phyloP scores from a whole-genome alignment of 257 asterid genomes.

The Solanum virginianum region DNA sequence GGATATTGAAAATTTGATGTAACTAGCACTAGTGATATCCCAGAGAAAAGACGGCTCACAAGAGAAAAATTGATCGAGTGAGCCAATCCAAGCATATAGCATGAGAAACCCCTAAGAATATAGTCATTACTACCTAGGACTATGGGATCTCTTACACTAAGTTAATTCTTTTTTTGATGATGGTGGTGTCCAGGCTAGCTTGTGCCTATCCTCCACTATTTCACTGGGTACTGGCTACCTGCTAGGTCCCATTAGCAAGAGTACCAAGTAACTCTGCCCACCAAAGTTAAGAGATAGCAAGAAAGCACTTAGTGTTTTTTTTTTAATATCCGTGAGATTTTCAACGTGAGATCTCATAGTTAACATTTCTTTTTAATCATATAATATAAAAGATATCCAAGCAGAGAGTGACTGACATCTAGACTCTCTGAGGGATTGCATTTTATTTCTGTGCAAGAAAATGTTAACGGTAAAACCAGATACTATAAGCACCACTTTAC shows the following conservation, averaged over 20 bases:
- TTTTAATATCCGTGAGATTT: background rate
- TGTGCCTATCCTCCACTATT: background rate
- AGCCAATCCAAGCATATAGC: background rate
- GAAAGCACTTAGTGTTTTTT: background rate
- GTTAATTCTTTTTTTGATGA: background rate
- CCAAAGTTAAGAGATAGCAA: background rate
- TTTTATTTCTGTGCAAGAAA: background rate
- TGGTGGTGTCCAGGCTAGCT: background rate
- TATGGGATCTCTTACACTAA: background rate
- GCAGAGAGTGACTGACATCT: background rate
- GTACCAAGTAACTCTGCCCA: background rate
- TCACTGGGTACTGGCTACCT: background rate
- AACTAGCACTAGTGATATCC: background rate
- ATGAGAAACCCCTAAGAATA: background rate
- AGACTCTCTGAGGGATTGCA: background rate
- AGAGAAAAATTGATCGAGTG: background rate
- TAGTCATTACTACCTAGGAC: background rate
- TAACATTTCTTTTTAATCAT: background rate
- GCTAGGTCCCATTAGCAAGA: background rate
- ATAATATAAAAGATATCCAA: background rate
- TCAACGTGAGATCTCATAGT: background rate
- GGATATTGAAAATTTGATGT: background rate
- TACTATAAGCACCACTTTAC: background rate
- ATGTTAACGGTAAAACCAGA: background rate
- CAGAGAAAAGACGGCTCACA: background rate